Conservation (phyloP, 257 asterid genomes). For the Solanum bulbocastanum region DNA sequence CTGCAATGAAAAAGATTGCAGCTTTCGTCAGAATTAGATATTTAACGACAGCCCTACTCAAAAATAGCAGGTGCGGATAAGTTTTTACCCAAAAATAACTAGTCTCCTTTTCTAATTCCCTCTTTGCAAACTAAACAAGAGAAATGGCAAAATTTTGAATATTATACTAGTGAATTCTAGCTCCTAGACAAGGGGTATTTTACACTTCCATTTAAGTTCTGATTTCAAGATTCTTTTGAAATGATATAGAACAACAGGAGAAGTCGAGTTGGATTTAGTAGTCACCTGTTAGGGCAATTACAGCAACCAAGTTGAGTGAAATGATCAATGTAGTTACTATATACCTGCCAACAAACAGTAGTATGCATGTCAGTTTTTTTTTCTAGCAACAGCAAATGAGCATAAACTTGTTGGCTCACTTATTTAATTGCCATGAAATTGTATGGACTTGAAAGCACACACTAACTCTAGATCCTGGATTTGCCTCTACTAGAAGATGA, state of each 20-base stretch:
- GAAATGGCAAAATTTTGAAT: not conserved
- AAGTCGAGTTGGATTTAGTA: not conserved
- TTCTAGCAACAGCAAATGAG: not conserved
- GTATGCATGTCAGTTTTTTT: not conserved
- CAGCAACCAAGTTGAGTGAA: slow-evolving; percentile 43
- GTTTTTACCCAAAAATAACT: not conserved
- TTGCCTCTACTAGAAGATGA: not conserved
- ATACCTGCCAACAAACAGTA: slow-evolving; percentile 35
- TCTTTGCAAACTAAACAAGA: not conserved
- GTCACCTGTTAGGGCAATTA: slow-evolving; percentile 49
- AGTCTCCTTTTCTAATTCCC: not conserved
- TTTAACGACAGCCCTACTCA: not conserved
- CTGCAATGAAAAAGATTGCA: slow-evolving; percentile 17
- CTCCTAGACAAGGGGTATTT: not conserved
- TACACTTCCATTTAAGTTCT: not conserved
- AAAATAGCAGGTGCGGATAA: not conserved
- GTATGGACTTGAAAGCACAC: not conserved
- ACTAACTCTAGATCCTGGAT: not conserved
- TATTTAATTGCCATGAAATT: not conserved
- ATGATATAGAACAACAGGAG: not conserved
- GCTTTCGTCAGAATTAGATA: not conserved
- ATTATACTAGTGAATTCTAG: not conserved
- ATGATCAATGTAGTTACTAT: slow-evolving; percentile 31
- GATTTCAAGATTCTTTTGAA: not conserved
- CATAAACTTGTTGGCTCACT: not conserved